Evolutionary conservation across 306 rosid species (phyloP), one percentile per base, ranked within the genome.

Genomic region (Pyrus betulifolia): DNA sequence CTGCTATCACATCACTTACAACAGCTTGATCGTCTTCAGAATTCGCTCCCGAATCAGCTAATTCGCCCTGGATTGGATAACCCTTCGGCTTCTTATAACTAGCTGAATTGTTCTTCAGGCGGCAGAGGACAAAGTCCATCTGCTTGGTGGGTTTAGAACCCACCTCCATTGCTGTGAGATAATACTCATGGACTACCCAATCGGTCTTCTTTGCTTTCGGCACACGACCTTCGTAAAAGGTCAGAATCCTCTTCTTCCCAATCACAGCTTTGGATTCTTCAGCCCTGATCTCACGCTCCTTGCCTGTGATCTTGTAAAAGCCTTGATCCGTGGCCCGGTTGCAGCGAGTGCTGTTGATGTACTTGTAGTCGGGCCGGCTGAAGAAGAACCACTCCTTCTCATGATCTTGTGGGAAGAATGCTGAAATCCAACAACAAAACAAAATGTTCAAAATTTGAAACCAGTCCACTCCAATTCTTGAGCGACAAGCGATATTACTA

Each of bases 101-200:
- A 31, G 78, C 83, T 28, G 69, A 27, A n/a, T 67, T 81, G 49
- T 60, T 73, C 46, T 46, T 85, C 74, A 89, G 65, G 40, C 86
- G 91, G 59, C 87, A 81, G 27, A 91, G 3, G 25, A 38, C 76
- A 58, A n/a, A 22, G 25, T 72, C 54, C 38, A 45, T 40, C 18
- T 3, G 90, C 97, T 78, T 67, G 74, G 6, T 6, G 55, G 21
- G 76, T 38, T 19, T 30, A 46, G 51, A 15, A 65, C 51, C 72
- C 21, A 0, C 31, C 49, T 67, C 11, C 0, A 33, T 30, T 61
- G 27, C 38, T 22, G 82, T 79, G 55, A 73, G 68, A 64, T 81
- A 85, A 61, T 90, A 90, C 69, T 91, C 96, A 31, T 94, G 97
- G 17, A 90, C 83, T 31, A 90, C 84, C 93, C 95, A 91, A 1